A percentile compares a stretch with the other conserved stretches of the same genome.
These are phyloP conservation scores for Saccharomycopsis sp. DNA, from an alignment of 805 yeast genomes.

Conservation along the genomic window DNA sequence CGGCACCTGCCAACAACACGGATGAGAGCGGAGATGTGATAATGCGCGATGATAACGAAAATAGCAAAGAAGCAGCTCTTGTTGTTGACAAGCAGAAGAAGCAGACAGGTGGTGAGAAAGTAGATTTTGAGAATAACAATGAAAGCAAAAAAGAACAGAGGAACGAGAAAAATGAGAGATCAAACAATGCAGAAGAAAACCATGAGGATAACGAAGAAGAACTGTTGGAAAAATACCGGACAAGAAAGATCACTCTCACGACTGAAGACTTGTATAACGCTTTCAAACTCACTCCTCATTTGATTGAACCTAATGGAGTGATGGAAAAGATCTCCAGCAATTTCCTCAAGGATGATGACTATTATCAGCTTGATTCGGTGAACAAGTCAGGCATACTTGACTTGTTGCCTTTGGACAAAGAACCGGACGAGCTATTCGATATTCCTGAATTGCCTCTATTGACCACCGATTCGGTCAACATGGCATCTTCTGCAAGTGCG, in stretches of 20 bases:
- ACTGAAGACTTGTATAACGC: conserved; percentile 65
- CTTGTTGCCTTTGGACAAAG: conserved; percentile 22
- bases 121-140: not conserved
- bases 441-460: conserved; percentile 24
- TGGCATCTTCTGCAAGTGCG: not conserved
- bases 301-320: conserved; percentile 64
- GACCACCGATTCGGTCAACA: not conserved
- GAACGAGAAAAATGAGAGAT: not conserved
- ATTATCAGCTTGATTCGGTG: conserved; percentile 25
- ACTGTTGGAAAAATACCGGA: conserved; percentile 13
- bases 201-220: conserved; percentile 21
- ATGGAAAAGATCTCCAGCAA: conserved; percentile 41
- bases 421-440: conserved; percentile 24
- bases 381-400: conserved; percentile 26
- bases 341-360: conserved; percentile 52
- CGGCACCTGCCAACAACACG: not conserved
- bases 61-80: too few relatives aligned
- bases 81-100: conserved; percentile 12
- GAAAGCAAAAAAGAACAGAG: conserved; percentile 8
- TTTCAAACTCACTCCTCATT: conserved; percentile 54
- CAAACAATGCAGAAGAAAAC: conserved; percentile 4
- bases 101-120: conserved; percentile 1
- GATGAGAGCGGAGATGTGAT: not conserved
- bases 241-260: conserved; percentile 40
- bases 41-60: too few relatives aligned